phyloP scores from a whole-genome alignment of 331 rosid species.

The Pyrus hybrid region DNA sequence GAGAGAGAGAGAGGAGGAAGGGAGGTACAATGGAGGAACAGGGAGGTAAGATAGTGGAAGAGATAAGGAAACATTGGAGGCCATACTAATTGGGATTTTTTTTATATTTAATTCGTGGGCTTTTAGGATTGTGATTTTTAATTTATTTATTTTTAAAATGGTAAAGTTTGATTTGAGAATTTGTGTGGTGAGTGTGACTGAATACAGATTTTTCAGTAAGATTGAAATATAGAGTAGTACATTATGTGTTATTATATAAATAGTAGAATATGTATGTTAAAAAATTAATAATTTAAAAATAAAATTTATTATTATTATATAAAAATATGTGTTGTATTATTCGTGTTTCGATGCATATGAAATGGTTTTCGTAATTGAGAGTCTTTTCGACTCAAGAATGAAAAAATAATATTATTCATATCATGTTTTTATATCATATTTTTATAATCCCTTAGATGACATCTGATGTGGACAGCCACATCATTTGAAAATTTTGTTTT shows the following conservation, averaged over 20 bases:
- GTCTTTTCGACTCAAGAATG: background rate
- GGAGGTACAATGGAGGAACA: constrained; percentile 12
- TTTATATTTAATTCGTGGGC: background rate
- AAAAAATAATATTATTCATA: too few species aligned
- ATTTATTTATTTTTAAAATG: background rate
- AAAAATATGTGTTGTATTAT: too few species aligned
- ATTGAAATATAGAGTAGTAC: accelerated
- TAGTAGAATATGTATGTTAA: accelerated
- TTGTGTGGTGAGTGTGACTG: background rate
- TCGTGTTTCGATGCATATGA: accelerated
- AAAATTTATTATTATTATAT: too few species aligned
- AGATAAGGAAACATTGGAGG: constrained; percentile 50
- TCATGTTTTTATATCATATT: too few species aligned
- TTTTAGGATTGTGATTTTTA: background rate
- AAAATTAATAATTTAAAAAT: too few species aligned
- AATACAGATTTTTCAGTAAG: too few species aligned
- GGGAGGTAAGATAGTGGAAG: constrained; percentile 4
- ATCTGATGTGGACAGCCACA: too few species aligned
- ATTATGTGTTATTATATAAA: too few species aligned
- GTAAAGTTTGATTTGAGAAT: background rate
- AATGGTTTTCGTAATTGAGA: too few species aligned
- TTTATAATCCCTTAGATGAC: too few species aligned
- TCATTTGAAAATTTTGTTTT: too few species aligned
- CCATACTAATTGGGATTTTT: constrained; percentile 34
- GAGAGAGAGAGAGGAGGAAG: background rate